Evolutionary conservation across 257 asterid genomes (phyloP), one percentile per base, ranked within the genome.

Genomic region (Capsicum pubescens): DNA sequence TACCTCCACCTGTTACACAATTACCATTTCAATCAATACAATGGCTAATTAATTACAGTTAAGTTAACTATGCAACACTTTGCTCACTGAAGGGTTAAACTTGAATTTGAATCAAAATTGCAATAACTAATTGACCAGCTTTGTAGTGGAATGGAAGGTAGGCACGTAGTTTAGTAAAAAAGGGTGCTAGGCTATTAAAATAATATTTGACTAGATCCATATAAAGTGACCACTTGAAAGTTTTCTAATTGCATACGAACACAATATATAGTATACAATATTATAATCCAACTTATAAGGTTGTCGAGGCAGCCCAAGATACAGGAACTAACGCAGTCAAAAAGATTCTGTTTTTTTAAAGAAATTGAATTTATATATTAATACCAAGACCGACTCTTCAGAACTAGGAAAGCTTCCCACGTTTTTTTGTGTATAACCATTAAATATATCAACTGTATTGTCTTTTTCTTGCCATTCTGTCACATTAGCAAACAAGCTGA

Each of bases 1-100:
- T 96, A 5, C 99, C 99, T 4, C 98, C 99, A 0, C 99, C 99
- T 96, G 58, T 87, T 54, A 15, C 35, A 6, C 50, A 63, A 52
- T 10, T 17, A 35, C 2, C 21, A 48, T 46, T 15, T 48, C 84
- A 39, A 55, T 78, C 44, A 78, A 78, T 7, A 79, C 19, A 50
- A 52, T 77, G 21, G 19, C 35, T 77, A 15, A 12, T 32, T 56
- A 56, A 56, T 56, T 55, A 48, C 54, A 12, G 13, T 12, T 12
- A 55, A 55, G 4, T 39, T 55, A 55, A 3, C 6, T 16, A 66
- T 19, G 80, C 12, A 19, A 48, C 60, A 50, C 2, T 74, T 12
- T 72, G 2, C 59, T 10, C 42, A 46, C 35, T 35, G n/a, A 35
- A 64, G 44, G 46, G 42, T 32, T 46, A 64, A 57, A 57, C 21